Evolutionary conservation across 148 eudicot species (phyloP).

Genomic region (Persicaria maculosa): DNA sequence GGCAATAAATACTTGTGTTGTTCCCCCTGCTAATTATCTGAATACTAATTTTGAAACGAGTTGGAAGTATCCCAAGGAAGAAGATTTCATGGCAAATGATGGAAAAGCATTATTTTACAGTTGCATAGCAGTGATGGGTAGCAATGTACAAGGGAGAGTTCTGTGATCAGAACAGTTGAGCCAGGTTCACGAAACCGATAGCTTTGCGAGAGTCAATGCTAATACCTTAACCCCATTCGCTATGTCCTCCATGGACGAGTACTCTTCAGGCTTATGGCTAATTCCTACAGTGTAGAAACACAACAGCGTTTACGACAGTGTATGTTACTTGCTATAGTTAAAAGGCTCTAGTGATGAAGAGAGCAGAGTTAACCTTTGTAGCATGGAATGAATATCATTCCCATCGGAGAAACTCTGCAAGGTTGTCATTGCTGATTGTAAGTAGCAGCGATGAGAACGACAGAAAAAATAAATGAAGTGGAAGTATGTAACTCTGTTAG

Average conservation of each 20-base stretch:
- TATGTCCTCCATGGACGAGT: conserved; percentile 51
- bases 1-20: neutral
- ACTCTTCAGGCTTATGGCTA: conserved; percentile 96
- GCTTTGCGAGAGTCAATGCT: conserved; percentile 68
- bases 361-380: conserved; percentile 45
- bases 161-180: neutral
- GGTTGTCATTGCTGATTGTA: conserved; percentile 9
- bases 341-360: neutral
- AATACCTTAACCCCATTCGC: conserved; percentile 80
- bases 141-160: neutral
- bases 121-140: neutral
- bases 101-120: conserved; percentile 4
- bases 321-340: neutral
- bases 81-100: neutral
- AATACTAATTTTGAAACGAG: neutral
- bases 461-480: neutral
- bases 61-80: too few relatives aligned
- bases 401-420: conserved; percentile 93
- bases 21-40: neutral
- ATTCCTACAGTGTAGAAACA: conserved; percentile 51
- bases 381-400: conserved; percentile 97
- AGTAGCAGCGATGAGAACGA: neutral
- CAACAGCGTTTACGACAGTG: neutral
- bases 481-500: neutral
- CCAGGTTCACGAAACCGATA: conserved; percentile 39